A percentile compares a stretch with the other conserved stretches of the same genome.
Evolutionary conservation across 2,329 filamentous ascomycete species (phyloP).

Genomic region (Pyricularia sp.): DNA sequence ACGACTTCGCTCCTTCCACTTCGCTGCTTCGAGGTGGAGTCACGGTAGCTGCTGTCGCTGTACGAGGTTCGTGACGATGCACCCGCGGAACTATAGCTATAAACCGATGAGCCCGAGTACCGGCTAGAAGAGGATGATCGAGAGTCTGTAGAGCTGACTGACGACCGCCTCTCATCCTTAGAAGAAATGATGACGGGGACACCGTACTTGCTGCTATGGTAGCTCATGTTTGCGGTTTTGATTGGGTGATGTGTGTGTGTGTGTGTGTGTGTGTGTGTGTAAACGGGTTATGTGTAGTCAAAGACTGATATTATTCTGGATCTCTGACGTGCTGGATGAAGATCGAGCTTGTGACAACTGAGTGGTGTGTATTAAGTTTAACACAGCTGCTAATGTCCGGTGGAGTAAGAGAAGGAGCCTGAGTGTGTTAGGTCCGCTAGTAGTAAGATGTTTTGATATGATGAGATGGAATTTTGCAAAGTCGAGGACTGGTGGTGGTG

Average conservation of each 20-base stretch:
- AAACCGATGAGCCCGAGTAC: neutral
- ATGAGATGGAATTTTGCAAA: neutral
- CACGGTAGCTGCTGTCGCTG: conserved; percentile 1
- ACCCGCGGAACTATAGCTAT: neutral
- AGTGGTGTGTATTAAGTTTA: neutral
- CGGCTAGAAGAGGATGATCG: neutral
- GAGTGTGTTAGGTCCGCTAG: neutral
- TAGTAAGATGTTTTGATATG: neutral
- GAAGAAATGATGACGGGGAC: neutral
- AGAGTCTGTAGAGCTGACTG: conserved; percentile 1
- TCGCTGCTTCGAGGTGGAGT: neutral
- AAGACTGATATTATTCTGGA: neutral
- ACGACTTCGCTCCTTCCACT: neutral
- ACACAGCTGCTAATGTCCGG: neutral
- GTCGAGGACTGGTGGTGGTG: neutral
- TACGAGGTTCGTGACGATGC: neutral
- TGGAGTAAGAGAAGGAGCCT: neutral
- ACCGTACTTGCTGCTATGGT: conserved; percentile 4
- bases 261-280: too few relatives aligned
- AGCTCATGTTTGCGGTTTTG: neutral
- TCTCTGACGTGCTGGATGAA: neutral
- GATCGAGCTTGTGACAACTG: neutral
- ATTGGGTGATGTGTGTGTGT: neutral
- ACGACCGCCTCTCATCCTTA: neutral
- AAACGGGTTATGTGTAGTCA: neutral